Evolutionary conservation across 73 alveolate genomes (phyloP).

Genomic region (Loxodes magnus): DNA sequence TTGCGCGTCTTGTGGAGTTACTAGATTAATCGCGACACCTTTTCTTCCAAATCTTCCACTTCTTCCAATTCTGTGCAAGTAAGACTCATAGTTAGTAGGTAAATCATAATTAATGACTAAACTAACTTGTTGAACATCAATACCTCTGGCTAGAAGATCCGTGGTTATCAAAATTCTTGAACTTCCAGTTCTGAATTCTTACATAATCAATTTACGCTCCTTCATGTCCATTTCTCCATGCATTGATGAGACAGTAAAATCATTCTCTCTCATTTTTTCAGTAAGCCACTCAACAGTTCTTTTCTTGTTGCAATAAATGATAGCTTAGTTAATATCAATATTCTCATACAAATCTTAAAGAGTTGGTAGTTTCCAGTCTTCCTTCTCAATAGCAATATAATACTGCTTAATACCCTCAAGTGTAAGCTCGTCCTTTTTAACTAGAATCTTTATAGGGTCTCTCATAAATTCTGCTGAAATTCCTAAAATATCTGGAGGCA

Average conservation of each 20-base stretch:
- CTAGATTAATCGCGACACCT: slow-evolving; percentile 98
- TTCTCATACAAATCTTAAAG: slow-evolving; percentile 93
- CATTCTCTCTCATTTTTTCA: slow-evolving; percentile 76
- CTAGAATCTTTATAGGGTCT: slow-evolving; percentile 85
- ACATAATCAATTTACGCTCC: slow-evolving; percentile 95
- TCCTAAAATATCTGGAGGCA: slow-evolving; percentile 82
- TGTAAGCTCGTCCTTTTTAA: slow-evolving; percentile 94
- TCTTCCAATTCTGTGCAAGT: slow-evolving; percentile 97
- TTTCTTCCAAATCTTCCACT: slow-evolving; percentile 98
- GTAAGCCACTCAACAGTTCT: slow-evolving; percentile 78
- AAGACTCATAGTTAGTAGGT: slow-evolving; percentile 89
- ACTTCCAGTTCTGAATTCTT: slow-evolving; percentile 64
- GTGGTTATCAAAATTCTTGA: slow-evolving; percentile 40
- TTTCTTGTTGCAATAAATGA: slow-evolving; percentile 85
- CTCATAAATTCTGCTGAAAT: slow-evolving; percentile 65
- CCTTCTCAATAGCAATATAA: slow-evolving; percentile 85
- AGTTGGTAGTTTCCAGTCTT: slow-evolving; percentile 88
- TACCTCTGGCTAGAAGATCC: slow-evolving; percentile 89
- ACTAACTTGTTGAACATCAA: slow-evolving; percentile 93
- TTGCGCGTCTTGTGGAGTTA: slow-evolving; percentile 41
- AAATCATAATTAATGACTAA: slow-evolving; percentile 89
- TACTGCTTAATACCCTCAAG: slow-evolving; percentile 96
- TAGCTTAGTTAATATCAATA: slow-evolving; percentile 88
- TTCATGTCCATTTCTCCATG: slow-evolving; percentile 93
- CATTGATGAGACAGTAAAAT: slow-evolving; percentile 76